Conservation (phyloP, 805 yeast genomes). For the Wickerhamomyces ciferrii region DNA sequence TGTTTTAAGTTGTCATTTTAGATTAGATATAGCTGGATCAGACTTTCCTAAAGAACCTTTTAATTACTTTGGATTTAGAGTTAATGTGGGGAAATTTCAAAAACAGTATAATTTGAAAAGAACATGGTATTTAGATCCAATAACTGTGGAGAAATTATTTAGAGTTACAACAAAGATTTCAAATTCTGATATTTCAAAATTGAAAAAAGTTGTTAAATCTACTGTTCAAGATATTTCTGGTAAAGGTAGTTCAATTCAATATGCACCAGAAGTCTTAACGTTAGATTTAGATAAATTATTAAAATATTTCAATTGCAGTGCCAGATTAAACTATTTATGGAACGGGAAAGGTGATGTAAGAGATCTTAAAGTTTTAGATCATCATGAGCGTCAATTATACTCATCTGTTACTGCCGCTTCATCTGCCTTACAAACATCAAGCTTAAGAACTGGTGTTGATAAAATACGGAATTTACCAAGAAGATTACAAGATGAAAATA, state of each 20-base stretch:
- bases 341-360: constrained; percentile 41
- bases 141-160: constrained; percentile 45
- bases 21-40: constrained; percentile 55
- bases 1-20: constrained; percentile 57
- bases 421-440: too few relatives aligned
- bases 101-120: constrained; percentile 53
- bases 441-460: constrained; percentile 21
- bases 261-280: constrained; percentile 33
- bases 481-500: constrained; percentile 13
- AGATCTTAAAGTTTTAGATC: constrained; percentile 23
- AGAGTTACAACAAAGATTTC: constrained; percentile 40
- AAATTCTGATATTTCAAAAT: constrained; percentile 39
- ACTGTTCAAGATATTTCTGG: constrained; percentile 65
- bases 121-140: constrained; percentile 49
- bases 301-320: constrained; percentile 23
- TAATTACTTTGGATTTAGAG: constrained; percentile 63
- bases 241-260: constrained; percentile 27
- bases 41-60: constrained; percentile 81
- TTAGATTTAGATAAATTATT: constrained; percentile 28
- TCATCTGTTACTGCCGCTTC: neutral
- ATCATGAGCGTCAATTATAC: constrained; percentile 5
- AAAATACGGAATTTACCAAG: constrained; percentile 19
- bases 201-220: constrained; percentile 64
- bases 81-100: constrained; percentile 73
- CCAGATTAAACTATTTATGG: constrained; percentile 39